Percentiles rank a stretch among this genome's conserved stretches.
These are phyloP conservation scores for Vitis amurensis DNA, from an alignment of 164 flowering plant species.

Conservation along the genomic window DNA sequence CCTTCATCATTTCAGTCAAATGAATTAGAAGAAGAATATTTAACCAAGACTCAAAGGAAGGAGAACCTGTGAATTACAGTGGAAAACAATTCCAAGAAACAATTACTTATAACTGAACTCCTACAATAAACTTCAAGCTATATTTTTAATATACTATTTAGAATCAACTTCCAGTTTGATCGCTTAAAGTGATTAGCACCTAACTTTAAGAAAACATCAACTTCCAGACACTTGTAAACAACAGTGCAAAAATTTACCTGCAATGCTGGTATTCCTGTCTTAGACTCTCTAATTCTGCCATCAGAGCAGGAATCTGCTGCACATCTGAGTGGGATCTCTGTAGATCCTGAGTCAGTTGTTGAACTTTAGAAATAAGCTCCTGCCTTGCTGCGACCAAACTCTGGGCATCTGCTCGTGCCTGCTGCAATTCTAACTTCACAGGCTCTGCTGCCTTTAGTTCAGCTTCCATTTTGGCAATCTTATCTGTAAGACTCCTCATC, in stretches of 20 bases:
- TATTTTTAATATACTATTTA: too few relatives aligned
- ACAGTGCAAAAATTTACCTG: conserved; percentile 43
- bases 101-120: too few relatives aligned
- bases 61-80: too few relatives aligned
- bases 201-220: not conserved
- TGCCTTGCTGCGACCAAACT: conserved; percentile 61
- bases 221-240: not conserved
- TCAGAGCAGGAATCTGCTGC: conserved; percentile 71
- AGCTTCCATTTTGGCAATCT: conserved; percentile 71
- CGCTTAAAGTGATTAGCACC: not conserved
- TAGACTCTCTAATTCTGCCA: conserved; percentile 78
- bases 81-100: too few relatives aligned
- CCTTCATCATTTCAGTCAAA: not conserved
- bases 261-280: conserved; percentile 89
- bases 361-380: conserved; percentile 68
- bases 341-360: conserved; percentile 71
- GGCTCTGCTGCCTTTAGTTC: conserved; percentile 64
- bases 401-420: conserved; percentile 80
- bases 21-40: not conserved
- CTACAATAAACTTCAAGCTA: too few relatives aligned
- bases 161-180: too few relatives aligned
- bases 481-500: conserved; percentile 58
- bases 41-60: not conserved
- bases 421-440: conserved; percentile 70
- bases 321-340: conserved; percentile 67